Evolutionary conservation across 202 grass and related monocot species (phyloP).

Genomic region (Alloteropsis angusta): DNA sequence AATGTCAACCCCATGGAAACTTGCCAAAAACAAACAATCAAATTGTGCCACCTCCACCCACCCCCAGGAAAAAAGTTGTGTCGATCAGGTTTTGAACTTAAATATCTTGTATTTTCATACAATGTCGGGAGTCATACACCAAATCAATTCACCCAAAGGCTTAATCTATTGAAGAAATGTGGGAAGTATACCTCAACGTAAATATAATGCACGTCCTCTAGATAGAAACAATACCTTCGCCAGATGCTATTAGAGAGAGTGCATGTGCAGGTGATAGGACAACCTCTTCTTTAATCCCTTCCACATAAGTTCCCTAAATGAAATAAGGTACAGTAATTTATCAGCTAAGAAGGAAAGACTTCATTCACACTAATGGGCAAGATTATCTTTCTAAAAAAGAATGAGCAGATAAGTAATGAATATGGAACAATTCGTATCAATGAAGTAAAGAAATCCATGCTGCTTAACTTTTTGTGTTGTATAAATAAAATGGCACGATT

Average conservation of each 20-base stretch:
- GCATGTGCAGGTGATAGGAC: constrained; percentile 90
- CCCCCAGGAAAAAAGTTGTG: not conserved
- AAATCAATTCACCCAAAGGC: not conserved
- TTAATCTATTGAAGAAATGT: not conserved
- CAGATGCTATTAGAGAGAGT: constrained; percentile 91
- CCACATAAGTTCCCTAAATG: constrained; percentile 84
- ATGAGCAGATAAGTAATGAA: not conserved
- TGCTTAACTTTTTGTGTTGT: not conserved
- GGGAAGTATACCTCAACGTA: not conserved
- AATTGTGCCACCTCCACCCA: too few species aligned
- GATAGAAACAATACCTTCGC: constrained; percentile 56
- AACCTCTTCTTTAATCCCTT: constrained; percentile 97
- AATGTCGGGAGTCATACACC: not conserved
- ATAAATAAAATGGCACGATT: not conserved
- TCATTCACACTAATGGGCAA: not conserved
- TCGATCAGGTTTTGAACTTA: not conserved
- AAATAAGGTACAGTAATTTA: constrained; percentile 20
- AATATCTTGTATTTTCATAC: not conserved
- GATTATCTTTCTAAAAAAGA: not conserved
- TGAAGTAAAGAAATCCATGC: not conserved
- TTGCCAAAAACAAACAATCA: not conserved
- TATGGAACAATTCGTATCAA: constrained; percentile 8
- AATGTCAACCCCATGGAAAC: not conserved
- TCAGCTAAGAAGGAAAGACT: not conserved
- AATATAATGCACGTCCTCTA: not conserved